Conservation (phyloP, 2,329 filamentous ascomycete genomes). For the Huntiella decipiens region DNA sequence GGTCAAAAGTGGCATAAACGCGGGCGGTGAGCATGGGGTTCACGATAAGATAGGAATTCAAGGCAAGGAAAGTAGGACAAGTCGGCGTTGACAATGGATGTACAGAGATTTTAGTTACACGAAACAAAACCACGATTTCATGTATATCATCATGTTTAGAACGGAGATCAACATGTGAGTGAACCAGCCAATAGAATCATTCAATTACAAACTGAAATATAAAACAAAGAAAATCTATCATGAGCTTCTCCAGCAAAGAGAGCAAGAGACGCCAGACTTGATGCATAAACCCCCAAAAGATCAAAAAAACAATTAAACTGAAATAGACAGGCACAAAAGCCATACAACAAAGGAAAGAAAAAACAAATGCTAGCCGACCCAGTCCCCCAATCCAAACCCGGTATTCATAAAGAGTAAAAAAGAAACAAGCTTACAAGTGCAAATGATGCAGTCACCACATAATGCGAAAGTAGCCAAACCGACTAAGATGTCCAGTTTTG, state of each 20-base stretch:
- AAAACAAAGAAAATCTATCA: conserved; percentile 1
- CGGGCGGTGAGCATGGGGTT: conserved; percentile 4
- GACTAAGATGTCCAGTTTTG: conserved; percentile 3
- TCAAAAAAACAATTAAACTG: neutral
- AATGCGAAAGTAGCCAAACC: neutral
- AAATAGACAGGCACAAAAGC: no score
- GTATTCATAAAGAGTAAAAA: neutral
- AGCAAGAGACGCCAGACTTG: conserved; percentile 6
- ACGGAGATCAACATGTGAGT: no score
- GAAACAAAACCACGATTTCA: no score
- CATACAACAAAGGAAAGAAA: neutral
- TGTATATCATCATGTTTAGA: no score
- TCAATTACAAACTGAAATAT: neutral
- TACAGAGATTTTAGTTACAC: no score
- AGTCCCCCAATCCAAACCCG: neutral
- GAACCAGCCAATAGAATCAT: no score
- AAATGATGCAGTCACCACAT: conserved; percentile 1
- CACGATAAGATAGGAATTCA: neutral
- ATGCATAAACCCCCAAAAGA: neutral
- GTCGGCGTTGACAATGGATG: no score
- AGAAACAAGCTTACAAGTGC: neutral
- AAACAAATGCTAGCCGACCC: neutral
- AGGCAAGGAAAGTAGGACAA: no score
- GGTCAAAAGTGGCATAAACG: conserved; percentile 25
- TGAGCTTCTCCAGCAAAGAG: conserved; percentile 2